These are phyloP conservation scores for Chlorella variabilis DNA, from an alignment of 163 green algal species.

Conservation along the genomic window DNA sequence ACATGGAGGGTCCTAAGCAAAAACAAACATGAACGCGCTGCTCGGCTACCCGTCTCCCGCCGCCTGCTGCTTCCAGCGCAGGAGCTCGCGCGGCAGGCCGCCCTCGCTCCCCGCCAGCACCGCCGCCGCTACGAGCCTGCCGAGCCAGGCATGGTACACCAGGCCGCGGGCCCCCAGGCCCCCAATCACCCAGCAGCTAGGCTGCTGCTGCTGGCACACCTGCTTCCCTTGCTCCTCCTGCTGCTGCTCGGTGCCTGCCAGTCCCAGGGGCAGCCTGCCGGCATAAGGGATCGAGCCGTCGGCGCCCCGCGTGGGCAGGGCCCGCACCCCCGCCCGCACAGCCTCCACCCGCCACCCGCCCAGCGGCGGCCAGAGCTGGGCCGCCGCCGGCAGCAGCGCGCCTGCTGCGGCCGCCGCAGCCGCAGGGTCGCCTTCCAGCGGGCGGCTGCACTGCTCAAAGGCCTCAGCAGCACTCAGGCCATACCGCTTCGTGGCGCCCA, in stretches of 20 bases:
- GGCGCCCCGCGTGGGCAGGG: conserved; percentile 64
- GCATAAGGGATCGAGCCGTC: conserved; percentile 71
- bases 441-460: background rate
- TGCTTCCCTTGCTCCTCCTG: background rate
- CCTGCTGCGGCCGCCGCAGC: conserved; percentile 32
- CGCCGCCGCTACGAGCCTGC: conserved; percentile 63
- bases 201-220: background rate
- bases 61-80: conserved; percentile 64
- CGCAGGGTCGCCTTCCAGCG: background rate
- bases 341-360: conserved; percentile 37
- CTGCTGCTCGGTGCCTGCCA: background rate
- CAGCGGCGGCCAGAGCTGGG: conserved; percentile 66
- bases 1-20: too few relatives aligned
- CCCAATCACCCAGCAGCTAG: conserved; percentile 69
- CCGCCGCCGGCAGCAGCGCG: conserved; percentile 49
- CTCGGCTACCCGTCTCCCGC: too few relatives aligned
- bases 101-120: conserved; percentile 56
- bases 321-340: conserved; percentile 64
- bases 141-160: conserved; percentile 88
- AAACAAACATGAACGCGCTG: too few relatives aligned
- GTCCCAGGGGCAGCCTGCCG: conserved; percentile 45
- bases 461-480: conserved; percentile 33
- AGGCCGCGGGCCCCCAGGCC: conserved; percentile 84
- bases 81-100: conserved; percentile 58
- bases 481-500: conserved; percentile 80